Conservation (phyloP, 2,329 filamentous ascomycete species). For the Neopestalotiopsis clavispora region DNA sequence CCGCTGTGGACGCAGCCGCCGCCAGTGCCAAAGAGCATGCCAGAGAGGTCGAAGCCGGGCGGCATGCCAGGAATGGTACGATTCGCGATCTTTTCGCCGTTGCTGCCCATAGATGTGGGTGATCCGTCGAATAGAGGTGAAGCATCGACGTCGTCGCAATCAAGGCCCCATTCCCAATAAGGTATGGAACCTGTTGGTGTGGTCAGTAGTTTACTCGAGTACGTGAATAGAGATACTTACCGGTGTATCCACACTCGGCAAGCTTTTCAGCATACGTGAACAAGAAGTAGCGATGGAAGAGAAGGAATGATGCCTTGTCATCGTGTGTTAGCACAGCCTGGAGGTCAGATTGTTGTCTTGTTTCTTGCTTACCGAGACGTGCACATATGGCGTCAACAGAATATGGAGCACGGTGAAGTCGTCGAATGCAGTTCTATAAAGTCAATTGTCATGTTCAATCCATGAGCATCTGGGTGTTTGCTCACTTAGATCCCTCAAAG, state of each 20-base stretch:
- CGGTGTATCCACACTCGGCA: conserved; percentile 40
- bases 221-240: conserved; percentile 31
- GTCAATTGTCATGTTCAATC: background rate
- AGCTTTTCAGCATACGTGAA: conserved; percentile 41
- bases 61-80: conserved; percentile 11
- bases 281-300: conserved; percentile 42
- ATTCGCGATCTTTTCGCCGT: conserved; percentile 42
- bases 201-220: background rate
- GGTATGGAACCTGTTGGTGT: conserved; percentile 19
- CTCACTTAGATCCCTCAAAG: conserved; percentile 33
- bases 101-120: conserved; percentile 47
- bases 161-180: conserved; percentile 48
- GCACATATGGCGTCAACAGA: conserved; percentile 32
- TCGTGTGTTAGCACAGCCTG: background rate
- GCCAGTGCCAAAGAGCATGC: conserved; percentile 50
- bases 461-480: too few species aligned
- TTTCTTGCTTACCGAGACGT: conserved; percentile 33
- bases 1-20: conserved; percentile 57
- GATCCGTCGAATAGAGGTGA: conserved; percentile 52
- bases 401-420: conserved; percentile 37
- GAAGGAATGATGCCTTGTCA: conserved; percentile 38
- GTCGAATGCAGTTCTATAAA: conserved; percentile 31
- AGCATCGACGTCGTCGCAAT: conserved; percentile 38
- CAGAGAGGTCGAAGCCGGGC: conserved; percentile 23
- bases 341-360: too few species aligned